Base-by-base conservation (phyloP, 1,139 yeast genomes). In the Yamadazyma oceani region DNA sequence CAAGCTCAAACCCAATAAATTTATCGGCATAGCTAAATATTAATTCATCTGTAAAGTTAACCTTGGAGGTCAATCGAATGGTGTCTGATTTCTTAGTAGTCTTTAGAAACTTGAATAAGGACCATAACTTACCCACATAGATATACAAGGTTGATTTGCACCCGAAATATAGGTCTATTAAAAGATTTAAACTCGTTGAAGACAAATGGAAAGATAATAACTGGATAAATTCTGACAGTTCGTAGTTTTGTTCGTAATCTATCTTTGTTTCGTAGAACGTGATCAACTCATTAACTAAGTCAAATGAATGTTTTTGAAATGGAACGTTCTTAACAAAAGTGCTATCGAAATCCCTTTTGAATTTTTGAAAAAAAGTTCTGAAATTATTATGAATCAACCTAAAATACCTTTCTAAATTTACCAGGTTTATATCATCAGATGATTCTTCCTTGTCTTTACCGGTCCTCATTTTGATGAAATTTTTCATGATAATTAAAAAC, bases 81-180 rank as follows among this genome's bases (percentile, higher is more conserved):
- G 34, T 33, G 13, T 44, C 37, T 3, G 34, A 32, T 6, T 33
- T 41, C 8, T 32, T 35, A 6, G 48, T 42, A 6, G 45, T 32
- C 26, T 45, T 44, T 35, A 64, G 35, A 41, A 51, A 58, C 19
- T 45, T 48, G 36, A 65, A 54, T 12, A 64, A 50, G 23, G 54
- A 64, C 58, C 62, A 60, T 2, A 63, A 39, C 37, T 55, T 58
- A 25, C 51, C 58, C 10, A 55, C 41, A 38, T 66, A 65, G 28
- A 54, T 41, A 5, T 44, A 40, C 37, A 63, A 49, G 31, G 58
- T 57, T n/a, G 57, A 62, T 35, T 45, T 45, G 25, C 66, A 59
- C 1, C 71, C 72, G 46, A 62, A 64, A 40, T 51, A 57, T 12
- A 43, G 35, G 35, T 60, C 50, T 11, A 55, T 38, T 23, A 61